Base-by-base conservation (phyloP, 768 basidiomycete species). In the Serendipita sp. region DNA sequence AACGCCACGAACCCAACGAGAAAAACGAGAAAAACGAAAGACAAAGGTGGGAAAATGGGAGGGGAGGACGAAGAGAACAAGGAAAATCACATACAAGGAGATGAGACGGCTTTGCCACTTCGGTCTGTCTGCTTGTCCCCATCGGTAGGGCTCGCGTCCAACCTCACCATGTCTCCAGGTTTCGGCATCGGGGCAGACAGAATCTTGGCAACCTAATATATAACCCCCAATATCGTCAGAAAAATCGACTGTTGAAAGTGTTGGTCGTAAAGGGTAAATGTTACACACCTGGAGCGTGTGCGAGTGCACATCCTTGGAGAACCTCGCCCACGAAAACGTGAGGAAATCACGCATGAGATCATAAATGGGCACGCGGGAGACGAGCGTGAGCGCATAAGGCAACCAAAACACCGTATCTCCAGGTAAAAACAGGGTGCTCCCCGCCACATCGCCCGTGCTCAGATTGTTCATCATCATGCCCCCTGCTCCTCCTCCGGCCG, bases 311-410 rank as follows among this genome's bases (percentile, higher is more conserved):
- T 95, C 90, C 74, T 94, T 94, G 61, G 88, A 88, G 75, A 91
- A 92, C 56, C 89, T 85, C 17, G 91, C 91, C 90, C 91, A 94
- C 2, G 87, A 90, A 48, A 96, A 83, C n/a, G 92, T 92, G 45
- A 98, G 81, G 69, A 90, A 94, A 74, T 98, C 94, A 61, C 88
- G 81, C 88, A 97, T 90, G 62, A 95, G 78, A 70, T 94, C 91
- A 74, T 94, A 96, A 66, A 96, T 89, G 0, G 93, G 93, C 71
- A 90, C 88, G 24, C 90, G 84, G 53, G 93, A 95, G 30, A 93
- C 91, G 69, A 90, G 79, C 16, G 86, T 88, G 89, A 66, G n/a
- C 4, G n/a, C 26, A 30, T 42, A 67, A n/a, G 44, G 38, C 42
- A 13, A 48, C 41, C 44, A 62, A 64, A 60, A 78, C 31, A 91